Evolutionary conservation across 1,139 yeast species (phyloP), one percentile per base, ranked within the genome.

Genomic region (Kodamaea anthophila): DNA sequence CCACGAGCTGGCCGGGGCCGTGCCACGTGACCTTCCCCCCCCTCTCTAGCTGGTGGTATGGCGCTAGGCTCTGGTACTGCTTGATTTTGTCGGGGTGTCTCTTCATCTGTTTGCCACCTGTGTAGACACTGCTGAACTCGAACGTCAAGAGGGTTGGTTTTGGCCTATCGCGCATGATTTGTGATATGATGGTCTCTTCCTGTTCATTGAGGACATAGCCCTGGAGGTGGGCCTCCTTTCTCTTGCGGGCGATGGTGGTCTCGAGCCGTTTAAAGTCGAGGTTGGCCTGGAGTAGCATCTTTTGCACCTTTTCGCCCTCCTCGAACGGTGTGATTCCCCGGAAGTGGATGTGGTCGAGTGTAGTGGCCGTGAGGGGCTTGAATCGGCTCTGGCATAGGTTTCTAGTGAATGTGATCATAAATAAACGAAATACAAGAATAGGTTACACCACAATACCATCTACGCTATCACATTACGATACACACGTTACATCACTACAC

Each of bases 11-110:
- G 0, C 98, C 98, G 3, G 88, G 80, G 0, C 97, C 97, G 58
- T 93, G 99, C 69, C 86, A 93, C 0, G 98, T 91, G 1, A 91
- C 77, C 51, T 91, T 94, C 0, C 99, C 99, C n/a, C 99, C 99
- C 37, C 99, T 65, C 37, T 77, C 78, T 0, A 93, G 71, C 46
- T 85, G 94, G 15, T 78, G 71, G 47, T 76, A 84, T 20, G 48
- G 42, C 8, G 69, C 70, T 27, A 59, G 21, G 10, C 35, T 35
- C 30, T 70, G 66, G 15, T 73, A 72, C 5, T 60, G 63, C 22
- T 53, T 53, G 22, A 60, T 57, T 23, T 47, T 43, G 0, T 64
- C 51, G 1, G 73, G 57, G 25, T 65, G 65, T 32, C 61, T 62
- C 39, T 74, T 73, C 47, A 85, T 81, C 40, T 94, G 70, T 43